Percentiles rank a stretch among this genome's conserved stretches.
Evolutionary conservation across 768 basidiomycete genomes (phyloP).

Genomic region (Boletus reticuloceps): DNA sequence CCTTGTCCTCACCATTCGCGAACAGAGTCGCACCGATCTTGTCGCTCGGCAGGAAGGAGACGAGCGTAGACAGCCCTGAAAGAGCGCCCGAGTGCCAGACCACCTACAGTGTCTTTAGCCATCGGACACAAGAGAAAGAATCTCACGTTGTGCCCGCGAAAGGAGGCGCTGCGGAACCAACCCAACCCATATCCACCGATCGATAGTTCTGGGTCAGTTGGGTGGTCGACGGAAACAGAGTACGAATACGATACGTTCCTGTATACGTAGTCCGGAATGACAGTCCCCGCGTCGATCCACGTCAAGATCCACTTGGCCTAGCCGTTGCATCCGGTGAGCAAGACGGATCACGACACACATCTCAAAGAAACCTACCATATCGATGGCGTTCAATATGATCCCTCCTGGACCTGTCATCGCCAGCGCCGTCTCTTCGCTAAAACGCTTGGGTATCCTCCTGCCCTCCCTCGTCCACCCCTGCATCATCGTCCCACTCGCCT

Average conservation of each 20-base stretch:
- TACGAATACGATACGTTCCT: constrained; percentile 32
- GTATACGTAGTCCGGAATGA: constrained; percentile 34
- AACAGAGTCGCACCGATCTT: constrained; percentile 36
- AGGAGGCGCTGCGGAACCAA: constrained; percentile 40
- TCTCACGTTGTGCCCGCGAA: constrained; percentile 40
- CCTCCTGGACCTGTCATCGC: constrained; percentile 40
- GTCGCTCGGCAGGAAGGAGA: constrained; percentile 35
- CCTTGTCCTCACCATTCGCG: constrained; percentile 29
- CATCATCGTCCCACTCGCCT: too few species aligned
- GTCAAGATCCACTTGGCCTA: constrained; percentile 40
- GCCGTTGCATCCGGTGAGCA: not conserved
- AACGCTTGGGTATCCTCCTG: constrained; percentile 11
- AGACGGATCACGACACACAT: too few species aligned
- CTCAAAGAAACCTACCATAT: constrained; percentile 32
- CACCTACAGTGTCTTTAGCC: constrained; percentile 22
- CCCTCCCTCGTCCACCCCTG: too few species aligned
- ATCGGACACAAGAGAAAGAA: not conserved
- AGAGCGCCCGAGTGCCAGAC: constrained; percentile 34
- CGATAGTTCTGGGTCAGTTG: constrained; percentile 20
- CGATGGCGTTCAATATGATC: constrained; percentile 40
- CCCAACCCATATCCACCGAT: constrained; percentile 42
- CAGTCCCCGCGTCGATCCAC: constrained; percentile 35
- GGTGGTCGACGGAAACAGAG: constrained; percentile 16
- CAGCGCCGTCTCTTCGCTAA: constrained; percentile 24
- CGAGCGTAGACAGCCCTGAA: constrained; percentile 33